Evolutionary conservation across 2,329 filamentous ascomycete species (phyloP).

Genomic region (Aspergillus brasiliensis): DNA sequence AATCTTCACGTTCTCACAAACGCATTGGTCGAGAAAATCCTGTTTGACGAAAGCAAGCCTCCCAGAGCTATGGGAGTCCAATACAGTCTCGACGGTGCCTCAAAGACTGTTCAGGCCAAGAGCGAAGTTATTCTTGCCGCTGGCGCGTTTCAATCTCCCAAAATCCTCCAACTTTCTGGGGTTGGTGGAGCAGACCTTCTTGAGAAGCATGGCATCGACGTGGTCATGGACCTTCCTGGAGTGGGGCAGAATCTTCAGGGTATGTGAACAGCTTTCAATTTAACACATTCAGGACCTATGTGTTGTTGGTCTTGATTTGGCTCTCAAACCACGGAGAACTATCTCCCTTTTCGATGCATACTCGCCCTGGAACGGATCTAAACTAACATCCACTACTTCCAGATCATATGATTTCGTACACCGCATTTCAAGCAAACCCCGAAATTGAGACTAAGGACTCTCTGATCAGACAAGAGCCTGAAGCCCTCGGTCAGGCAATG

Average conservation of each 20-base stretch:
- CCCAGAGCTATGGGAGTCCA: constrained; percentile 8
- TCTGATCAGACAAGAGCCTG: constrained; percentile 9
- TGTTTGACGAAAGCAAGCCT: constrained; percentile 6
- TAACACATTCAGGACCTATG: too few relatives aligned
- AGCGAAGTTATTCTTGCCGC: constrained; percentile 8
- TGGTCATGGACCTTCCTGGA: constrained; percentile 50
- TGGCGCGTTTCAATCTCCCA: constrained; percentile 35
- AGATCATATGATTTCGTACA: constrained; percentile 13
- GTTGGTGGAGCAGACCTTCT: constrained; percentile 47
- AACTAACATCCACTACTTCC: neutral
- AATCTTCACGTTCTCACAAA: constrained; percentile 8
- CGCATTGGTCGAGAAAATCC: constrained; percentile 4
- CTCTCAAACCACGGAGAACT: neutral
- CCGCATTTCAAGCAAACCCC: constrained; percentile 10
- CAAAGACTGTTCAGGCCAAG: constrained; percentile 7
- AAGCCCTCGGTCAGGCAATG: constrained; percentile 5
- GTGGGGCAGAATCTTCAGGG: constrained; percentile 39
- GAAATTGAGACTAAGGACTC: constrained; percentile 9
- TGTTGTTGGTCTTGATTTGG: too few relatives aligned
- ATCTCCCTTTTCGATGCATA: neutral
- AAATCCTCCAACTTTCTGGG: constrained; percentile 54
- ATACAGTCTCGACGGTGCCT: neutral
- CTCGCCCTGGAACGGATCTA: neutral
- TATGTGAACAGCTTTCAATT: neutral
- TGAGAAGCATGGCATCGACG: constrained; percentile 40